A percentile compares a stretch with the other conserved stretches of the same genome.
phyloP scores from a whole-genome alignment of 2,329 filamentous ascomycete genomes.

The Alternaria panax region DNA sequence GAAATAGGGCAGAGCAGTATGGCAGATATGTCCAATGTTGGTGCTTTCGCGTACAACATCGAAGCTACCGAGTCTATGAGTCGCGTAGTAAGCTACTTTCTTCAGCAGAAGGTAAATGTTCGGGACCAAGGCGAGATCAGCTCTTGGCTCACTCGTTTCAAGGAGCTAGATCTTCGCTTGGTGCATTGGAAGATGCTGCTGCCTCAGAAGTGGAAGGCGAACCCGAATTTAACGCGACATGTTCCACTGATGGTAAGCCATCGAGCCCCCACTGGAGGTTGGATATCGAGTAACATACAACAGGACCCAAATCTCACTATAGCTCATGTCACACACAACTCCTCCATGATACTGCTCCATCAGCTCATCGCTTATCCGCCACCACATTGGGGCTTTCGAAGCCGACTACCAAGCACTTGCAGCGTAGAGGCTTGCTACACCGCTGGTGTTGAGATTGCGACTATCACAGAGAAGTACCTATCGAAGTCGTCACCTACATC shows the following conservation, averaged over 20 bases:
- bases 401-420: constrained; percentile 22
- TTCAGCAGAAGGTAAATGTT: constrained; percentile 28
- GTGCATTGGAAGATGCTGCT: constrained; percentile 32
- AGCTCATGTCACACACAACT: constrained; percentile 29
- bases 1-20: neutral
- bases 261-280: neutral
- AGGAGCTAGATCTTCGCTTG: constrained; percentile 28
- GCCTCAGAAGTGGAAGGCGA: constrained; percentile 33
- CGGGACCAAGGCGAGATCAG: constrained; percentile 21
- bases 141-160: constrained; percentile 32
- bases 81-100: constrained; percentile 27
- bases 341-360: constrained; percentile 28
- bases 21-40: constrained; percentile 29
- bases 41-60: constrained; percentile 29
- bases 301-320: constrained; percentile 26
- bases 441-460: constrained; percentile 25
- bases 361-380: constrained; percentile 28
- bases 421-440: constrained; percentile 25
- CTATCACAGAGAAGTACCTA: constrained; percentile 29
- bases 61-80: constrained; percentile 33
- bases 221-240: constrained; percentile 27
- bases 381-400: constrained; percentile 19
- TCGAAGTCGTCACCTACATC: constrained; percentile 18
- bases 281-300: neutral
- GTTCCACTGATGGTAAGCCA: constrained; percentile 17